Evolutionary conservation across 169 alveolate species (phyloP).

Genomic region (Haemoproteus tartakovskyi): DNA sequence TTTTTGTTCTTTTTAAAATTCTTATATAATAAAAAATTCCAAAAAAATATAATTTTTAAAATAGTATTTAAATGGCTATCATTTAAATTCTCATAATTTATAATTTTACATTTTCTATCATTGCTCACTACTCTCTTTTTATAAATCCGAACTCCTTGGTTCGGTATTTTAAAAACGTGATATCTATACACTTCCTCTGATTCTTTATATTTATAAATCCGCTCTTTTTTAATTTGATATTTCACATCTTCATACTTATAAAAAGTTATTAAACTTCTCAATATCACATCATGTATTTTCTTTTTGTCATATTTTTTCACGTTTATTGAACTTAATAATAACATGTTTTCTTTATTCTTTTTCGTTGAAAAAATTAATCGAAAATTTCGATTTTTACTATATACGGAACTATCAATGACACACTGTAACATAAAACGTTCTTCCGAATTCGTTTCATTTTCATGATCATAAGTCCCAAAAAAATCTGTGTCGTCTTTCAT

Average conservation of each 20-base stretch:
- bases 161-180: too few relatives aligned
- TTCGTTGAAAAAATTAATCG: conserved; percentile 64
- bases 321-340: conserved; percentile 21
- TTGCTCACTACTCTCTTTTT: too few relatives aligned
- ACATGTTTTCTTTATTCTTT: conserved; percentile 48
- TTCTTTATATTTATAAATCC: too few relatives aligned
- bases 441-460: too few relatives aligned
- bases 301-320: conserved; percentile 27
- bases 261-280: conserved; percentile 45
- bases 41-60: conserved; percentile 49
- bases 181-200: too few relatives aligned
- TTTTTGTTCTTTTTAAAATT: conserved; percentile 51
- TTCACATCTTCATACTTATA: conserved; percentile 3
- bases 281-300: conserved; percentile 11
- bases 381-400: conserved; percentile 58
- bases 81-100: not conserved
- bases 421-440: conserved; percentile 22
- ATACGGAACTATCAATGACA: conserved; percentile 54
- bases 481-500: too few relatives aligned
- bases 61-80: conserved; percentile 28
- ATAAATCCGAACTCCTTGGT: too few relatives aligned
- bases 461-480: too few relatives aligned
- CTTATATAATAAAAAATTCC: conserved; percentile 61
- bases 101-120: too few relatives aligned
- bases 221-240: conserved; percentile 23